Conservation (phyloP, 768 basidiomycete species). For the Tulasnella sp. region DNA sequence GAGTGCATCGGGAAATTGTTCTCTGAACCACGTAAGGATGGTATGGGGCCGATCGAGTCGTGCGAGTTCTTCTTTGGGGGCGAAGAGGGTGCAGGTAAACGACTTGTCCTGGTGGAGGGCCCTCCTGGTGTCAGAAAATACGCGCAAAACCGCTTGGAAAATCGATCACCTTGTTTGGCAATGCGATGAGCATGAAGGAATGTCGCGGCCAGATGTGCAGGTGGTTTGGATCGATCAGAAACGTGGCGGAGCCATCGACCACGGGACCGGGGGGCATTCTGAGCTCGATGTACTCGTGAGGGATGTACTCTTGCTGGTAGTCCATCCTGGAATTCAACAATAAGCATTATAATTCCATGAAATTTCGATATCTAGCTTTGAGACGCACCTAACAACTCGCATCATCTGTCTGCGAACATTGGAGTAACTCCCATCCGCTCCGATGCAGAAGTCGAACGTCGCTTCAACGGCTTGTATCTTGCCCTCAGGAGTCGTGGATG, state of each 20-base stretch:
- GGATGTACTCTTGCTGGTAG: slow-evolving; percentile 93
- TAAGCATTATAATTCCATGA: neutral
- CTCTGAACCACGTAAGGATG: slow-evolving; percentile 71
- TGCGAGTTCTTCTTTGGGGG: slow-evolving; percentile 71
- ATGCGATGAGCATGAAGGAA: slow-evolving; percentile 98
- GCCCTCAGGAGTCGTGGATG: slow-evolving; percentile 45
- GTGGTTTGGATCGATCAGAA: slow-evolving; percentile 89
- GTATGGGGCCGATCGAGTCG: slow-evolving; percentile 58
- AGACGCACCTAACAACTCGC: slow-evolving; percentile 81
- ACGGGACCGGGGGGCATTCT: slow-evolving; percentile 78
- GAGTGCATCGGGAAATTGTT: slow-evolving; percentile 87
- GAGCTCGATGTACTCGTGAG: slow-evolving; percentile 94
- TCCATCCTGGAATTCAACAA: slow-evolving; percentile 67
- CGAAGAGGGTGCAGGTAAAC: slow-evolving; percentile 96
- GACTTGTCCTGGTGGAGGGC: slow-evolving; percentile 75
- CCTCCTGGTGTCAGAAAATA: slow-evolving; percentile 41
- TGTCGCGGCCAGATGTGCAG: slow-evolving; percentile 99
- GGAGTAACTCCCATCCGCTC: slow-evolving; percentile 94
- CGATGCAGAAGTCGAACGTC: slow-evolving; percentile 79
- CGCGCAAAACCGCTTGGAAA: slow-evolving; percentile 37
- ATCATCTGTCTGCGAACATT: slow-evolving; percentile 92
- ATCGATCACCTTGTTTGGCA: slow-evolving; percentile 85
- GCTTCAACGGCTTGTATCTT: slow-evolving; percentile 50
- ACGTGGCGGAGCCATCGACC: slow-evolving; percentile 61
- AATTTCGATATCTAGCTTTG: neutral